phyloP scores from a whole-genome alignment of 805 yeast species.

The Candida suzukii region DNA sequence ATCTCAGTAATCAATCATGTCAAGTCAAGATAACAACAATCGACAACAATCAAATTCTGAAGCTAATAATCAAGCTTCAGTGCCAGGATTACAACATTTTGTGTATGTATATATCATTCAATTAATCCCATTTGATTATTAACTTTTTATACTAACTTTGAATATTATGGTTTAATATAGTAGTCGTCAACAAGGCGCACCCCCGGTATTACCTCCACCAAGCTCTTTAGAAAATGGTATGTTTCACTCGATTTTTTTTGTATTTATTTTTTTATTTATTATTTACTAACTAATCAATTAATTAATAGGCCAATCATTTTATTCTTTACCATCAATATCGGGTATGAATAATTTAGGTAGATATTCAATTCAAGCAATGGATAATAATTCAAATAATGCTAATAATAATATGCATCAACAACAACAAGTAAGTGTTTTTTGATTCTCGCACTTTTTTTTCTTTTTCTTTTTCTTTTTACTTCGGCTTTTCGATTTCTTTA shows the following conservation, averaged over 20 bases:
- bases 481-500: background rate
- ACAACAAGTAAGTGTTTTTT: background rate
- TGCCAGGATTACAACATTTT: constrained; percentile 7
- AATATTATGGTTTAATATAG: no score
- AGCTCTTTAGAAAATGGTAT: constrained; percentile 40
- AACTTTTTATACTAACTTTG: background rate
- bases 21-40: constrained; percentile 7
- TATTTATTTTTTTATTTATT: constrained; percentile 1
- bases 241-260: background rate
- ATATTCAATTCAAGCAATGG: constrained; percentile 42
- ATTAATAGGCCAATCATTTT: constrained; percentile 36
- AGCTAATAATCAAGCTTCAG: background rate
- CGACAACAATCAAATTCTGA: constrained; percentile 1
- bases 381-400: no score
- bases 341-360: constrained; percentile 41
- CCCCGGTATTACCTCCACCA: constrained; percentile 58
- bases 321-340: constrained; percentile 46
- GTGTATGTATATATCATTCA: constrained; percentile 6
- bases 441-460: constrained; percentile 2
- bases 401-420: no score
- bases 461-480: constrained; percentile 8
- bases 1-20: no score
- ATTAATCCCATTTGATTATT: background rate
- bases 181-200: constrained; percentile 45
- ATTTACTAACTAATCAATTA: background rate